Percentiles rank a stretch among this genome's conserved stretches.
phyloP scores from a whole-genome alignment of 805 yeast genomes.

The baker's yeast (Saccharomyces cerevisiae) region DNA sequence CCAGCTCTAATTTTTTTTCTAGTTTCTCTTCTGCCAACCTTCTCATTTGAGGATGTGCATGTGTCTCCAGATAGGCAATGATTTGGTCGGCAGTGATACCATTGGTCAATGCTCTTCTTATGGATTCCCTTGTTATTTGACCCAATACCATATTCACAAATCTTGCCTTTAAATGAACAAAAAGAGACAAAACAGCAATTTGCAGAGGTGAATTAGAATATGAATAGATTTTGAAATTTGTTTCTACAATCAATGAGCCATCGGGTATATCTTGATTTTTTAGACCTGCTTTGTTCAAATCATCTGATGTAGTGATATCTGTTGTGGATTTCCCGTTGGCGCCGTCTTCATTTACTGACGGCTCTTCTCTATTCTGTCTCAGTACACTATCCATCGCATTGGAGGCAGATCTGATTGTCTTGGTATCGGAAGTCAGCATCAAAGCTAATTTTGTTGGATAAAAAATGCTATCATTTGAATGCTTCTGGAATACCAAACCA shows the following conservation, averaged over 20 bases:
- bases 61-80: slow-evolving; percentile 77
- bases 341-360: slow-evolving; percentile 4
- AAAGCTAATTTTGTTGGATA: slow-evolving; percentile 90
- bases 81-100: slow-evolving; percentile 96
- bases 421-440: slow-evolving; percentile 76
- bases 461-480: slow-evolving; percentile 51
- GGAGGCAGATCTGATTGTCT: slow-evolving; percentile 63
- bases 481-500: slow-evolving; percentile 74
- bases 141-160: slow-evolving; percentile 92
- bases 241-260: slow-evolving; percentile 83
- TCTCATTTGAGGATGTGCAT: slow-evolving; percentile 90
- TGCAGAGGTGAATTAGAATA: slow-evolving; percentile 91
- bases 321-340: slow-evolving; percentile 9
- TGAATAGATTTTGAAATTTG: slow-evolving; percentile 88
- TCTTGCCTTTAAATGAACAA: slow-evolving; percentile 76
- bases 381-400: slow-evolving; percentile 66
- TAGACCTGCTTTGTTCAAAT: slow-evolving; percentile 23
- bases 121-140: slow-evolving; percentile 84
- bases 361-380: slow-evolving; percentile 22
- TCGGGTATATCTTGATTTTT: slow-evolving; percentile 21
- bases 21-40: slow-evolving; percentile 60
- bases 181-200: slow-evolving; percentile 82
- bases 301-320: slow-evolving; percentile 16
- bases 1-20: slow-evolving; percentile 58
- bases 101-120: slow-evolving; percentile 69